These are phyloP conservation scores for Adansonia grandidieri DNA, from an alignment of 441 rosid species.

Conservation along the genomic window DNA sequence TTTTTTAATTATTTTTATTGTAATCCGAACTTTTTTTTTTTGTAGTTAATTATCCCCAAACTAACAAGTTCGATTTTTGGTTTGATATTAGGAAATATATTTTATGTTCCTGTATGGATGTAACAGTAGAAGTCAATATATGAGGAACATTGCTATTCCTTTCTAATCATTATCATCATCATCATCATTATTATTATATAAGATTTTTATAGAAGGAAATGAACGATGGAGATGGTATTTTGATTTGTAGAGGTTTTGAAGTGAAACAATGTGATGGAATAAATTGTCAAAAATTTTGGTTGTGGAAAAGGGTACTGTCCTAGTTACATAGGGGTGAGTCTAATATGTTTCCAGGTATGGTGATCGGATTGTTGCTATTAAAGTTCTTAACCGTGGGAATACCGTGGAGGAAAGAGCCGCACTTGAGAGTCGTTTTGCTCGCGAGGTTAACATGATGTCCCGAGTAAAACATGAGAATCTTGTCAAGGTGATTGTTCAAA, in stretches of 20 bases:
- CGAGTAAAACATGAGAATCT: conserved; percentile 84
- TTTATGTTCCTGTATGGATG: background rate
- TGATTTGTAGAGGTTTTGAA: conserved; percentile 2
- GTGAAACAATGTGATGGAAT: conserved; percentile 24
- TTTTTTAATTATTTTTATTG: background rate
- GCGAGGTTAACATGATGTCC: conserved; percentile 98
- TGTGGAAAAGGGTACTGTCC: background rate
- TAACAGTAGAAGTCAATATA: conserved; percentile 15
- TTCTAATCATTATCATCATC: background rate
- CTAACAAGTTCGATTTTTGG: background rate
- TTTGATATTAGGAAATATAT: background rate
- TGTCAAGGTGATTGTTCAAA: conserved; percentile 57
- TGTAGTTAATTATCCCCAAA: conserved; percentile 1
- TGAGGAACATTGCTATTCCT: background rate
- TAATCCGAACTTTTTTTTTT: background rate
- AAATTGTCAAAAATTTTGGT: conserved; percentile 19
- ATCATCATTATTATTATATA: too few relatives aligned
- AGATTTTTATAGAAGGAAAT: too few relatives aligned
- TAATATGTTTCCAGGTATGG: conserved; percentile 68
- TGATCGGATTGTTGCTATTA: conserved; percentile 74
- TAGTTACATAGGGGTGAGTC: conserved; percentile 47
- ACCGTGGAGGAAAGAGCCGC: conserved; percentile 63
- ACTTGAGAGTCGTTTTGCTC: conserved; percentile 77
- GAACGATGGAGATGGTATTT: background rate
- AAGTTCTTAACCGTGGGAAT: conserved; percentile 78